Base-by-base conservation (phyloP, 2,329 filamentous ascomycete genomes). In the Sporothrix globosa region DNA sequence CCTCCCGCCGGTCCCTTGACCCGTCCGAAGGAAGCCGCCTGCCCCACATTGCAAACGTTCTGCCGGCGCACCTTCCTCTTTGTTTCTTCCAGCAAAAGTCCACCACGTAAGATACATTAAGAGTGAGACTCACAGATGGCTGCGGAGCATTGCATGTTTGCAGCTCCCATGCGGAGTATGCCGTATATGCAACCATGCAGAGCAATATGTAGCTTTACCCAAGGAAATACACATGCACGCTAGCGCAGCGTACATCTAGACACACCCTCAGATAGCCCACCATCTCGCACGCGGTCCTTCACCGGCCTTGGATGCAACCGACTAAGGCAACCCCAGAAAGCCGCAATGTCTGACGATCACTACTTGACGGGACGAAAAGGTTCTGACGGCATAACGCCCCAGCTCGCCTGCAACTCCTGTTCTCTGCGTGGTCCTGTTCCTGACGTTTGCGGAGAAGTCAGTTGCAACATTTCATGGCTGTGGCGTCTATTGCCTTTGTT, bases 21-120 rank as follows among this genome's bases (percentile, higher is more conserved):
- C n/a, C 34, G 5, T 34, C 34, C 34, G 34, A 34, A 34, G 34
- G 34, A 34, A 34, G 34, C 34, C 34, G 34, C 34, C 34, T 34
- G 34, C 34, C 34, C 34, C 34, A 60, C 50, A 63, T 46, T 63
- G 39, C 58, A 46, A 17, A 21, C 46, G 39, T 50, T 60, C 24
- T 68, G 24, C 53, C 53, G 67, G 27, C 67, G 50, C 50, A 34
- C 65, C 65, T 67, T 63, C 61, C 61, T 34, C 5, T 30, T 30
- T 44, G n/a, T 44, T 61, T 7, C 34, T 39, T 58, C 30, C 54
- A 41, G 10, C 30, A 21, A 6, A 58, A 30, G n/a, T 9, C 6
- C 34, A 61, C 39, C 27, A n/a, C 17, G 17, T 17, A 46, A 39
- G 58, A 63, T 46, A 63, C 0, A 63, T 27, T 19, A 27, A 63